Evolutionary conservation across 1,284 basidiomycete genomes (phyloP).

Genomic region (Fomitopsis palustris): DNA sequence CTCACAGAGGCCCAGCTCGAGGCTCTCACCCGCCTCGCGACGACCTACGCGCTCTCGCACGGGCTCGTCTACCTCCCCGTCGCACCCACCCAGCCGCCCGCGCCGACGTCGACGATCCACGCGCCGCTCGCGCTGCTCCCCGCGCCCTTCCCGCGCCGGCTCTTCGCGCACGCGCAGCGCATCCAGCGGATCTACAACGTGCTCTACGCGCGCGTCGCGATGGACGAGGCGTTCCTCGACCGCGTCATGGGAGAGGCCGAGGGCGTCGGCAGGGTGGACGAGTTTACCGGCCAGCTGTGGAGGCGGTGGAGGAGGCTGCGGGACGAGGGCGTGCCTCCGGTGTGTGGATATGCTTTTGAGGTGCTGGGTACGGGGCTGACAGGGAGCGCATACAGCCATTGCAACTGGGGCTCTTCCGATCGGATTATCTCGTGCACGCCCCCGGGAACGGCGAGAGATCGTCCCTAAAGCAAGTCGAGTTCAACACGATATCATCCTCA

Average conservation of each 20-base stretch:
- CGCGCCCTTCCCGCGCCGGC: constrained; percentile 75
- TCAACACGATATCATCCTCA: constrained; percentile 94
- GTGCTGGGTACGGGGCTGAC: not conserved
- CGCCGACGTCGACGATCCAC: constrained; percentile 76
- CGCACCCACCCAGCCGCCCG: constrained; percentile 39
- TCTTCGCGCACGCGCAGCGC: constrained; percentile 66
- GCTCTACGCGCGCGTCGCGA: constrained; percentile 83
- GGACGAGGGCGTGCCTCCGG: constrained; percentile 53
- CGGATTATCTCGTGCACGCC: constrained; percentile 91
- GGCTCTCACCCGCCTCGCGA: constrained; percentile 62
- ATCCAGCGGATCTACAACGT: constrained; percentile 83
- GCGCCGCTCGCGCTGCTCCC: constrained; percentile 89
- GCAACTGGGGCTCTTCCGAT: constrained; percentile 92
- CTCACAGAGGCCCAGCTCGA: constrained; percentile 57
- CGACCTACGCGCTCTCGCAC: constrained; percentile 83
- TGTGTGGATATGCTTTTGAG: constrained; percentile 13
- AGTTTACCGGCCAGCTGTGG: constrained; percentile 87
- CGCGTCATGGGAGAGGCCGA: constrained; percentile 73
- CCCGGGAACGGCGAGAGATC: constrained; percentile 35
- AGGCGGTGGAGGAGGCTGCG: constrained; percentile 77
- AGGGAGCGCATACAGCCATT: constrained; percentile 49
- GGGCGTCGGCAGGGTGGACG: constrained; percentile 81
- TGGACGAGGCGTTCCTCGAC: constrained; percentile 80
- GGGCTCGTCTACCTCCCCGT: constrained; percentile 82
- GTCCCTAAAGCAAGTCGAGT: constrained; percentile 92